Conservation (phyloP, 169 alveolate genomes). For the Fabrea salina region DNA sequence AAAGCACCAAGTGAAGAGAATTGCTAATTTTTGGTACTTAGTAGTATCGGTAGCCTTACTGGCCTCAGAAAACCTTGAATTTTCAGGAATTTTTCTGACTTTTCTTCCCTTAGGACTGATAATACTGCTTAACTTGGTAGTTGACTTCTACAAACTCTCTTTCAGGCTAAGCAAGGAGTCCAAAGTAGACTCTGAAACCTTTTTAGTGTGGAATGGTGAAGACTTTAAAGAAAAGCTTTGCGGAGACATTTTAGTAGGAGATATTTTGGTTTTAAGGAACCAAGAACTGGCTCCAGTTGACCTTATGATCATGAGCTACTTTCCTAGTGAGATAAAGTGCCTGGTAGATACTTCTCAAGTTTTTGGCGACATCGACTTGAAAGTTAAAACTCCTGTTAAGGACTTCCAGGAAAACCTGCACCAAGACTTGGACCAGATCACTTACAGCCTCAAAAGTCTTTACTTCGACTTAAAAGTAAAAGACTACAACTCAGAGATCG, state of each 20-base stretch:
- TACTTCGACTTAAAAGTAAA: too few relatives aligned
- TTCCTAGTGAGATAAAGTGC: not conserved
- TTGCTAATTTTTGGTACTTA: too few relatives aligned
- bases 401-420: not conserved
- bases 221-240: not conserved
- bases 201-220: not conserved
- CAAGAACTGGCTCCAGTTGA: conserved; percentile 7
- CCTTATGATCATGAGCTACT: not conserved
- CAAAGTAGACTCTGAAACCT: not conserved
- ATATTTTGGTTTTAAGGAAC: not conserved
- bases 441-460: too few relatives aligned
- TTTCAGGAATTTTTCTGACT: too few relatives aligned
- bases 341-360: not conserved
- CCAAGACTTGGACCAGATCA: too few relatives aligned
- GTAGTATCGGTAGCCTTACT: too few relatives aligned
- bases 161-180: not conserved
- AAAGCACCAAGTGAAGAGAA: too few relatives aligned
- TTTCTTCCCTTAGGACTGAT: not conserved
- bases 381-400: not conserved
- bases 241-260: not conserved
- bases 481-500: too few relatives aligned
- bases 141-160: not conserved
- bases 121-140: not conserved
- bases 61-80: too few relatives aligned
- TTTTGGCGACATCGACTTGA: not conserved